Conservation (phyloP, 2,329 filamentous ascomycete genomes). For the Phyllosticta ampelicida region DNA sequence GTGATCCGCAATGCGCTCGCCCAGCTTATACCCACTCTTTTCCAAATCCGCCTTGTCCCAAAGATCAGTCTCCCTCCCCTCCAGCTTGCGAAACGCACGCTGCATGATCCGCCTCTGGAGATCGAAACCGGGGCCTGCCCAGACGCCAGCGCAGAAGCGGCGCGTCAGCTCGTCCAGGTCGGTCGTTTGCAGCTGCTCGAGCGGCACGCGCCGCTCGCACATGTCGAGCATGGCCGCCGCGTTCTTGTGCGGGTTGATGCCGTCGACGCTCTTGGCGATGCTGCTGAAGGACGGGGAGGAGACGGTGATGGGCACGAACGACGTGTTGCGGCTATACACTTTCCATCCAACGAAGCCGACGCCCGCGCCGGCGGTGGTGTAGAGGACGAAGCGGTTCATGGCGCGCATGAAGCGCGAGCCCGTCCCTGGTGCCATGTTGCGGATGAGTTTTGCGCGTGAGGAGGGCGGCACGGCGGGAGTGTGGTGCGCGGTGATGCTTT, state of each 20-base stretch:
- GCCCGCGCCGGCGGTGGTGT: neutral
- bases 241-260: conserved; percentile 26
- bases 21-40: conserved; percentile 23
- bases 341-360: conserved; percentile 20
- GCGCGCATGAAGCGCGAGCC: neutral
- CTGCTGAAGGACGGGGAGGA: conserved; percentile 19
- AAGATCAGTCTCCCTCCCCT: conserved; percentile 21
- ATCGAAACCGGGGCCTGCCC: conserved; percentile 26
- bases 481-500: neutral
- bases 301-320: conserved; percentile 23
- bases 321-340: conserved; percentile 25
- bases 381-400: neutral
- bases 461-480: neutral
- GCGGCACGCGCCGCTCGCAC: conserved; percentile 25
- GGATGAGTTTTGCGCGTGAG: neutral
- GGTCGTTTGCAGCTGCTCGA: conserved; percentile 21
- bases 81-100: conserved; percentile 23
- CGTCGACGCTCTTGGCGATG: conserved; percentile 11
- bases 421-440: neutral
- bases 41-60: conserved; percentile 27
- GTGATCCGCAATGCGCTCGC: conserved; percentile 29
- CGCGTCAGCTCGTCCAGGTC: conserved; percentile 23
- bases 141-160: conserved; percentile 28
- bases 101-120: conserved; percentile 26
- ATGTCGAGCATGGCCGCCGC: conserved; percentile 27